These are phyloP conservation scores for Iris pallida DNA, from an alignment of 116 monocot genomes.

Conservation along the genomic window DNA sequence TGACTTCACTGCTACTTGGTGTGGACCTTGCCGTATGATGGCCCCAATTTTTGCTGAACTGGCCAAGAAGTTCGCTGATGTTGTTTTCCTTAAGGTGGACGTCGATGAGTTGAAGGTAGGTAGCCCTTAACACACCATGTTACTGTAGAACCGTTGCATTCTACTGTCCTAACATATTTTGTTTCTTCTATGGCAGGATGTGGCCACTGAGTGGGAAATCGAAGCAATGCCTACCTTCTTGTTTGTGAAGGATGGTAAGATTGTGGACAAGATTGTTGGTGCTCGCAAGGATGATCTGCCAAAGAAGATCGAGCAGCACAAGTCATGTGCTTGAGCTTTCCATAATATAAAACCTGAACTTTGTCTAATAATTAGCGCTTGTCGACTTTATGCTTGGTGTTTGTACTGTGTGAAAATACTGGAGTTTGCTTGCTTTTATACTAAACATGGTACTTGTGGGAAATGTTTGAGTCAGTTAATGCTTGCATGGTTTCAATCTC, in stretches of 20 bases:
- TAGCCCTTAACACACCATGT: not conserved
- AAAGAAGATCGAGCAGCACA: slow-evolving; percentile 23
- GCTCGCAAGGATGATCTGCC: slow-evolving; percentile 28
- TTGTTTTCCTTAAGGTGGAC: slow-evolving; percentile 39
- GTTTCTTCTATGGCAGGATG: slow-evolving; percentile 9
- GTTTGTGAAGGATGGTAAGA: slow-evolving; percentile 28
- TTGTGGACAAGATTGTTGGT: slow-evolving; percentile 33
- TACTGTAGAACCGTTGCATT: not conserved
- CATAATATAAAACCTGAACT: too few species aligned
- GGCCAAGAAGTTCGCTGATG: slow-evolving; percentile 27
- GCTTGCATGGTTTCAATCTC: too few species aligned
- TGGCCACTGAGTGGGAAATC: slow-evolving; percentile 23
- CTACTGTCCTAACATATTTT: not conserved
- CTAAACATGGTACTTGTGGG: too few species aligned
- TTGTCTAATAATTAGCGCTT: too few species aligned
- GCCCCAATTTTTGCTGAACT: slow-evolving; percentile 33
- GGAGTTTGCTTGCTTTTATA: too few species aligned
- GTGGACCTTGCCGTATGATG: slow-evolving; percentile 35
- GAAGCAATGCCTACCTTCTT: slow-evolving; percentile 47
- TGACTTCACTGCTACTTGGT: slow-evolving; percentile 44
- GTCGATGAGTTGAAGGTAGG: slow-evolving; percentile 35
- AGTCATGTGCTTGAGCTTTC: not conserved
- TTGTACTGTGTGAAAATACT: too few species aligned
- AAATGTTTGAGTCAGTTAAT: too few species aligned
- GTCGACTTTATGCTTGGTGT: too few species aligned